These are phyloP conservation scores for Tricholoma sp. DNA, from an alignment of 768 basidiomycete genomes.

Conservation along the genomic window DNA sequence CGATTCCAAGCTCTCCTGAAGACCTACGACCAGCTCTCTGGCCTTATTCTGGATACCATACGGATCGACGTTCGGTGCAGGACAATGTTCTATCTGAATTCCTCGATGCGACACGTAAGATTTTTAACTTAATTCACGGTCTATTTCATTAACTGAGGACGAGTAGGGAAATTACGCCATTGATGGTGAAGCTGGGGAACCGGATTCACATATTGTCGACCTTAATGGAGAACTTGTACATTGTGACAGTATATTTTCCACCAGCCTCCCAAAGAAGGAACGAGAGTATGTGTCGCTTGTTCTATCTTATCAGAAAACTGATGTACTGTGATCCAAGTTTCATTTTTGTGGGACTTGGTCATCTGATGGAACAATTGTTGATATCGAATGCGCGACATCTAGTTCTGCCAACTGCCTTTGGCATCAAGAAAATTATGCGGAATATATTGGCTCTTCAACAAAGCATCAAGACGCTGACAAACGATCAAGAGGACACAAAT, in stretches of 20 bases:
- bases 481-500: constrained; percentile 54
- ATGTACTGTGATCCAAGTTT: constrained; percentile 47
- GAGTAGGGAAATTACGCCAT: constrained; percentile 78
- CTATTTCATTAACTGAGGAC: constrained; percentile 9
- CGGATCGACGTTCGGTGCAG: constrained; percentile 86
- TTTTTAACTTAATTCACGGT: background rate
- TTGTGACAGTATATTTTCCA: constrained; percentile 65
- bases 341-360: constrained; percentile 79
- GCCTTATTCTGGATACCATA: constrained; percentile 81
- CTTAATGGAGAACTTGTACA: constrained; percentile 75
- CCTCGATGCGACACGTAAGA: constrained; percentile 71
- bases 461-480: constrained; percentile 72
- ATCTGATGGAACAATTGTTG: constrained; percentile 79
- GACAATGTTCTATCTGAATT: constrained; percentile 73
- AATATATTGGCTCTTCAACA: constrained; percentile 93
- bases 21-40: constrained; percentile 86
- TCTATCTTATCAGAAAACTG: constrained; percentile 2
- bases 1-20: constrained; percentile 88
- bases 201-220: constrained; percentile 84
- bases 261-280: constrained; percentile 57
- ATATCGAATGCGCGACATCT: constrained; percentile 72
- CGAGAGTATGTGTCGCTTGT: constrained; percentile 48
- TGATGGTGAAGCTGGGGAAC: constrained; percentile 82
- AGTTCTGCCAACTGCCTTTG: constrained; percentile 62
- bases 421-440: constrained; percentile 81